Evolutionary conservation across 768 basidiomycete species (phyloP).

Genomic region (Porphyrellus cyaneotinctus): DNA sequence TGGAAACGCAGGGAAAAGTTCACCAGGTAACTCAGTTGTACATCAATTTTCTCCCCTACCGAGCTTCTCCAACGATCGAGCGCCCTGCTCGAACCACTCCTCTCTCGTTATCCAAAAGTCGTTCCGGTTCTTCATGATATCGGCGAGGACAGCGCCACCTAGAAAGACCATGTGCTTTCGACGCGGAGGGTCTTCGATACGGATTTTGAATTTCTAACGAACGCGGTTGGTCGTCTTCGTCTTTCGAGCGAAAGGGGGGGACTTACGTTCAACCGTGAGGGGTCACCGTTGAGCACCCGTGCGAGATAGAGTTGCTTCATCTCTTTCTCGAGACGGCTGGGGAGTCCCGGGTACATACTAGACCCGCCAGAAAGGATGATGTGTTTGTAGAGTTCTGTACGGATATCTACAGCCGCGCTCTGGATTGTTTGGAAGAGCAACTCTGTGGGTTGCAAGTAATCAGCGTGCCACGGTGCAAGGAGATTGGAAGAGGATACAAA

Average conservation of each 20-base stretch:
- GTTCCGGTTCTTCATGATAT: slow-evolving; percentile 94
- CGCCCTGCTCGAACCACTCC: slow-evolving; percentile 94
- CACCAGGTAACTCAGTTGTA: too few species aligned
- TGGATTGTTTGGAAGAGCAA: slow-evolving; percentile 98
- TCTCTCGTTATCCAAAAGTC: slow-evolving; percentile 95
- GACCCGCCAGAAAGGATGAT: slow-evolving; percentile 97
- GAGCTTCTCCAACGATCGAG: slow-evolving; percentile 79
- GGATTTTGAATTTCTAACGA: slow-evolving; percentile 95
- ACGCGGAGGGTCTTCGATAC: slow-evolving; percentile 96
- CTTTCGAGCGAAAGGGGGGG: background rate
- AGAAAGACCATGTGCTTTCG: slow-evolving; percentile 99
- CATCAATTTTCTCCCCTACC: slow-evolving; percentile 55
- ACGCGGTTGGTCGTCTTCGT: background rate
- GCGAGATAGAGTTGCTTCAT: slow-evolving; percentile 99
- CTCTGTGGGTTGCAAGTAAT: slow-evolving; percentile 43
- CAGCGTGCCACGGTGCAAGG: background rate
- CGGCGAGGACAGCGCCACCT: slow-evolving; percentile 95
- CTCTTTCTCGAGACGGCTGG: slow-evolving; percentile 96
- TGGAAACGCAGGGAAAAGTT: too few species aligned
- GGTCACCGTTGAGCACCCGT: slow-evolving; percentile 80
- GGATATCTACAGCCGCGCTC: slow-evolving; percentile 81
- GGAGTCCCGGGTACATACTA: slow-evolving; percentile 98
- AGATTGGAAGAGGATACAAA: slow-evolving; percentile 33
- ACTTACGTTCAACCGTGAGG: slow-evolving; percentile 80
- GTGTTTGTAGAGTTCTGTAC: slow-evolving; percentile 93